These are phyloP conservation scores for Eucommia ulmoides DNA, from an alignment of 257 asterid species.

Conservation along the genomic window DNA sequence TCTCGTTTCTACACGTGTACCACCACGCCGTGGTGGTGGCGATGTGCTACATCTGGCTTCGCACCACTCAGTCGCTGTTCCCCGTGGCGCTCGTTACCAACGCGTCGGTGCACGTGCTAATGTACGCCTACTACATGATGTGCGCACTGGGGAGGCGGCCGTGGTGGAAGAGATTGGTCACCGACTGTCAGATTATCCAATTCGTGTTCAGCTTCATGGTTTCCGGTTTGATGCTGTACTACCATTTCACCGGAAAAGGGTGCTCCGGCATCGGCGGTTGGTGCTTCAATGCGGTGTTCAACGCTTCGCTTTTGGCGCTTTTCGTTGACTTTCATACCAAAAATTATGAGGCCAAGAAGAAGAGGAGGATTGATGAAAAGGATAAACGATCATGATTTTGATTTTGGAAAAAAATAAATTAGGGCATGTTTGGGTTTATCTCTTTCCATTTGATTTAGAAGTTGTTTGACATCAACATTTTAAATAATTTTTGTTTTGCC, in stretches of 20 bases:
- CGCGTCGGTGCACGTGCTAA: constrained; percentile 78
- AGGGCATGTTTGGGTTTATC: too few relatives aligned
- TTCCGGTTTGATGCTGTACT: constrained; percentile 64
- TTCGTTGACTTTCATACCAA: constrained; percentile 58
- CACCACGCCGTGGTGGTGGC: constrained; percentile 79
- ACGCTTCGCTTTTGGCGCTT: constrained; percentile 60
- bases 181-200: constrained; percentile 71
- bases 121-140: constrained; percentile 74
- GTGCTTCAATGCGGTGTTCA: constrained; percentile 84
- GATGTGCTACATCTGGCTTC: constrained; percentile 74
- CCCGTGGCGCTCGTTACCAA: constrained; percentile 90
- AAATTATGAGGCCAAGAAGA: constrained; percentile 39
- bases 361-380: constrained; percentile 10
- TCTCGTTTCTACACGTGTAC: constrained; percentile 88
- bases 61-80: constrained; percentile 59
- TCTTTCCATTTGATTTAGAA: too few relatives aligned
- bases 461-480: too few relatives aligned
- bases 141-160: constrained; percentile 61
- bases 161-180: constrained; percentile 79
- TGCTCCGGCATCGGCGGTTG: constrained; percentile 81
- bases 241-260: constrained; percentile 58
- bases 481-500: too few relatives aligned
- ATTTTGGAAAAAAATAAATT: too few relatives aligned
- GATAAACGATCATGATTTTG: constrained; percentile 23
- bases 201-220: constrained; percentile 62